Evolutionary conservation across 345 rosid genomes (phyloP), one percentile per base, ranked within the genome.

Genomic region (Corchorus capsularis): DNA sequence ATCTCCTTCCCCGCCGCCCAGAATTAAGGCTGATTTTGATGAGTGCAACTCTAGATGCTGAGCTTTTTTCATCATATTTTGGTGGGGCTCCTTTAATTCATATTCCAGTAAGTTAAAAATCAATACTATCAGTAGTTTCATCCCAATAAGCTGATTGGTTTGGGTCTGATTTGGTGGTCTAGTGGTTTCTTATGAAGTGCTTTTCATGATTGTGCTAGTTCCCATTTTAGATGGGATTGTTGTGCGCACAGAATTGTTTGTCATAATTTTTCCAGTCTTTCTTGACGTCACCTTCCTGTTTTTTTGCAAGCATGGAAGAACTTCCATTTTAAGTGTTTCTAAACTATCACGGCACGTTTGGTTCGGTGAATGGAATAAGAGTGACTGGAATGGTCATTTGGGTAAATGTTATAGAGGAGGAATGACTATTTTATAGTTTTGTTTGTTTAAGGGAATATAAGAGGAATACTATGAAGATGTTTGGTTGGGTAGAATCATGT

Each of bases 31-130:
- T 94, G 82, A 86, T 94, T 87, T 82, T 94, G 88, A 94, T 94
- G 98, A 94, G 98, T 80, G 98, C 98, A 77, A 88, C 94, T 56
- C 78, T 94, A 69, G 98, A 94, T 82, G 92, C 98, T n/a, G 94
- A 94, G 81, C 93, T 93, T 76, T 94, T 93, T 84, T 90, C 98
- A 16, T 91, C 90, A 27, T 94, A 91, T 86, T 94, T 94, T 90
- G 88, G 83, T 62, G 95, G 92, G 79, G 93, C 97, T 80, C 92
- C 93, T 60, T 75, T 87, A 74, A 84, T 93, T 60, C 82, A 66
- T 72, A 93, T 94, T 79, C 97, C 95, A 69, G 97, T 93, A 85
- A 83, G 96, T 86, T 71, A 71, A 78, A 82, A 82, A 63, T 46
- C n/a, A 22, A 74, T 64, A 64, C 35, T 69, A 57, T 32, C 64